Evolutionary conservation across 1,139 yeast genomes (phyloP).

Genomic region (Pichia terricola): DNA sequence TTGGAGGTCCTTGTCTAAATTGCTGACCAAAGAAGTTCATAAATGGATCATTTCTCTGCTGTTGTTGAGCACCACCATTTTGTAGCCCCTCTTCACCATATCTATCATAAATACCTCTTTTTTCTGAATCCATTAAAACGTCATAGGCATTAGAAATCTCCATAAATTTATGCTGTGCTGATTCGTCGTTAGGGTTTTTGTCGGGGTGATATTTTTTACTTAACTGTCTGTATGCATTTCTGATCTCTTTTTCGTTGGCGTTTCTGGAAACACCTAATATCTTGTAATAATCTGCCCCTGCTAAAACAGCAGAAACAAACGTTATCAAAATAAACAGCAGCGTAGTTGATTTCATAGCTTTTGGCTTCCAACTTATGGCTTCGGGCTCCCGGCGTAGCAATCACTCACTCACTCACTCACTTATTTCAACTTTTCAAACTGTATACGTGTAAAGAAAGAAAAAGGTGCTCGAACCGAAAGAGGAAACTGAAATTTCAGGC

Average conservation of each 20-base stretch:
- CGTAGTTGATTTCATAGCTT: neutral
- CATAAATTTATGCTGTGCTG: slow-evolving; percentile 76
- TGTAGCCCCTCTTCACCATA: slow-evolving; percentile 79
- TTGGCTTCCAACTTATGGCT: too few relatives aligned
- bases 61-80: slow-evolving; percentile 28
- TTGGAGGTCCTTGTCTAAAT: slow-evolving; percentile 25
- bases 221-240: slow-evolving; percentile 74
- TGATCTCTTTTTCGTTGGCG: slow-evolving; percentile 76
- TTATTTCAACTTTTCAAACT: too few relatives aligned
- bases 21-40: slow-evolving; percentile 11
- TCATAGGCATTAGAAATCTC: slow-evolving; percentile 94
- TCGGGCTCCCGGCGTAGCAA: too few relatives aligned
- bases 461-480: too few relatives aligned
- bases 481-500: too few relatives aligned
- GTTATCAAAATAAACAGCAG: slow-evolving; percentile 3
- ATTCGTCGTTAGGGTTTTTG: slow-evolving; percentile 73
- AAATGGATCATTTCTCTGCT: slow-evolving; percentile 21
- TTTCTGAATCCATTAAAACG: slow-evolving; percentile 66
- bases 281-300: slow-evolving; percentile 17
- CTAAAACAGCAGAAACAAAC: slow-evolving; percentile 5
- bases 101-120: slow-evolving; percentile 62
- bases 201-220: slow-evolving; percentile 93
- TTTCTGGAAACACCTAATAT: slow-evolving; percentile 59
- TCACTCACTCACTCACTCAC: too few relatives aligned
- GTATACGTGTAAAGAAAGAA: too few relatives aligned